These are phyloP conservation scores for Capronia americana DNA, from an alignment of 2,329 filamentous ascomycete genomes.

Conservation along the genomic window DNA sequence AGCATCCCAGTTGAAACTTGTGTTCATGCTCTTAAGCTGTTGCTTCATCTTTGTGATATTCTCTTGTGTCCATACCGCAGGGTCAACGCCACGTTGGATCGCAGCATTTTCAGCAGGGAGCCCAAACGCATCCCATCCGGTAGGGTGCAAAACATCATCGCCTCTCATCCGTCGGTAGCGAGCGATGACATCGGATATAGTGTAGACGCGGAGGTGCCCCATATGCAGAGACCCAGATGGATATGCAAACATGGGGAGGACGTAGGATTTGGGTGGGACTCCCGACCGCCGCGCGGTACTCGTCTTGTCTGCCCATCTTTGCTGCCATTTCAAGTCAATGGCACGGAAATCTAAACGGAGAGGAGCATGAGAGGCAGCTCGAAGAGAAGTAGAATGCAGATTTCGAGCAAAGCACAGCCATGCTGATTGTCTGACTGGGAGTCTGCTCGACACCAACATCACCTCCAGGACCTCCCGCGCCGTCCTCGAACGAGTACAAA, in stretches of 20 bases:
- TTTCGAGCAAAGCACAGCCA: slow-evolving; percentile 20
- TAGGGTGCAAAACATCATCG: slow-evolving; percentile 78
- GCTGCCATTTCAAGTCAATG: slow-evolving; percentile 63
- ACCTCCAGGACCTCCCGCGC: slow-evolving; percentile 29
- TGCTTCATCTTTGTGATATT: slow-evolving; percentile 88
- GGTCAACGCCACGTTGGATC: slow-evolving; percentile 79
- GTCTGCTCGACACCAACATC: slow-evolving; percentile 22
- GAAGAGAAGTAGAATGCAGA: slow-evolving; percentile 16
- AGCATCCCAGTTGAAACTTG: slow-evolving; percentile 79
- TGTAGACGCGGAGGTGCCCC: slow-evolving; percentile 86
- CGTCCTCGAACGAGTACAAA: not conserved
- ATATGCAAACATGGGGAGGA: slow-evolving; percentile 93
- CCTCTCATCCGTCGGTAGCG: slow-evolving; percentile 78
- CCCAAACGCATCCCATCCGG: slow-evolving; percentile 94
- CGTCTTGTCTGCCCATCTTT: slow-evolving; percentile 50
- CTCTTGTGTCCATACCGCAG: slow-evolving; percentile 75
- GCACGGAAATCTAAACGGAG: slow-evolving; percentile 51
- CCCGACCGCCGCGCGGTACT: not conserved
- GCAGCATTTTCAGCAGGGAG: slow-evolving; percentile 91
- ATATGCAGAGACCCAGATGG: slow-evolving; percentile 86
- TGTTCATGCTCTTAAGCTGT: slow-evolving; percentile 80
- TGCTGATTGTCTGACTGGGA: slow-evolving; percentile 9
- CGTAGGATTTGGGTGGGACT: slow-evolving; percentile 62
- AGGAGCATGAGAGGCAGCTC: slow-evolving; percentile 19
- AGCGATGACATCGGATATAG: slow-evolving; percentile 84